A percentile compares a stretch with the other conserved stretches of the same genome.
Conservation (phyloP, 2,329 filamentous ascomycete genomes). For the Cladosporium colombiae region DNA sequence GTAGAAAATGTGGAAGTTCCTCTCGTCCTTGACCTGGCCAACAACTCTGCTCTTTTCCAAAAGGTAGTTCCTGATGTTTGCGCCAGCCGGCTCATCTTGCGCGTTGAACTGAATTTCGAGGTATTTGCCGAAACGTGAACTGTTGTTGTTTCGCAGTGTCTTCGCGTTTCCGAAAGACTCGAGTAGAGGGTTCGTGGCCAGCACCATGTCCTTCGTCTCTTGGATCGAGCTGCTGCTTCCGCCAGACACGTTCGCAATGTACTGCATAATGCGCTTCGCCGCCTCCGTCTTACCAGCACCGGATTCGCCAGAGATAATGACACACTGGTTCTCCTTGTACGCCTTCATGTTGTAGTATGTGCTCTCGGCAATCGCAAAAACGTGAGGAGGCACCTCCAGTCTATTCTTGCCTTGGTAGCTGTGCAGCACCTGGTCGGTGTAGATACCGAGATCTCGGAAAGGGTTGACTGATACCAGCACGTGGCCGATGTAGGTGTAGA, state of each 20-base stretch:
- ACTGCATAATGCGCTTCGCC: constrained; percentile 98
- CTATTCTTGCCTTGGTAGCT: constrained; percentile 97
- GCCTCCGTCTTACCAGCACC: constrained; percentile 98
- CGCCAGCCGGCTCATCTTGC: constrained; percentile 88
- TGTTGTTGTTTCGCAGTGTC: constrained; percentile 97
- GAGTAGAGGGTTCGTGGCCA: constrained; percentile 93
- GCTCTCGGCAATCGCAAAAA: constrained; percentile 95
- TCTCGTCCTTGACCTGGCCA: constrained; percentile 90
- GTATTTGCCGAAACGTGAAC: constrained; percentile 97
- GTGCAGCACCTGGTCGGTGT: constrained; percentile 89
- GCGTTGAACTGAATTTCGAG: constrained; percentile 94
- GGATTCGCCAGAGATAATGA: constrained; percentile 98
- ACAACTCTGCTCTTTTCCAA: constrained; percentile 94
- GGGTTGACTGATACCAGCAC: constrained; percentile 98
- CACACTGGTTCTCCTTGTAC: constrained; percentile 98
- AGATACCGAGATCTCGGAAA: constrained; percentile 92
- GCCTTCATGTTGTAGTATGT: constrained; percentile 99
- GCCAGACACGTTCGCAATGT: constrained; percentile 95
- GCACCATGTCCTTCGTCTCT: constrained; percentile 98
- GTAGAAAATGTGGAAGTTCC: constrained; percentile 99
- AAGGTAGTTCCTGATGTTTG: constrained; percentile 97
- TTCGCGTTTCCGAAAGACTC: constrained; percentile 99
- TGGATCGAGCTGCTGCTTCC: constrained; percentile 83
- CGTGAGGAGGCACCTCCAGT: constrained; percentile 81
- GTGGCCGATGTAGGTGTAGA: constrained; percentile 99